phyloP scores from a whole-genome alignment of 1,284 basidiomycete species.

The Cerrena zonata region DNA sequence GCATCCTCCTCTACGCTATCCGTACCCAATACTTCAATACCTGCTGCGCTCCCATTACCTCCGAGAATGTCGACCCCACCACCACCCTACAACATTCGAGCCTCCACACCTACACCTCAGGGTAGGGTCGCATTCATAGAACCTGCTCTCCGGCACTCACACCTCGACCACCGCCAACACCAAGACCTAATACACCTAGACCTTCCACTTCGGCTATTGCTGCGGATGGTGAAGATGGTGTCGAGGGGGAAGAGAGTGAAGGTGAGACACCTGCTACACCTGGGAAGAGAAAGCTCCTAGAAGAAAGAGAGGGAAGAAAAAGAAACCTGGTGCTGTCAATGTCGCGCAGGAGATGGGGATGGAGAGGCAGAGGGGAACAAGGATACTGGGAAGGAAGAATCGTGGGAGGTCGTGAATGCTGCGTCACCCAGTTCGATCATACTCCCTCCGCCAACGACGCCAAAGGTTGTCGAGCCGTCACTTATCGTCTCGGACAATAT shows the following conservation, averaged over 20 bases:
- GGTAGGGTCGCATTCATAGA: slow-evolving; percentile 8
- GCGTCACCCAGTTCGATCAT: slow-evolving; percentile 18
- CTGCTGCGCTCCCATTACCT: no score
- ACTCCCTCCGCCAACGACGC: slow-evolving; percentile 23
- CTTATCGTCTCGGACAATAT: slow-evolving; percentile 72
- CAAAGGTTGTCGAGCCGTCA: slow-evolving; percentile 31
- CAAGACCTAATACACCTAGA: no score
- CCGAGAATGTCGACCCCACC: not conserved
- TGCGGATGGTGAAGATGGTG: slow-evolving; percentile 29
- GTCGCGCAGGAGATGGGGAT: slow-evolving; percentile 1
- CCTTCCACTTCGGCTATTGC: not conserved
- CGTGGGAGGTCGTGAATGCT: slow-evolving; percentile 8
- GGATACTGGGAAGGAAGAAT: slow-evolving; percentile 3
- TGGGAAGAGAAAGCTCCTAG: slow-evolving; percentile 5
- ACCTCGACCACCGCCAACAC: not conserved
- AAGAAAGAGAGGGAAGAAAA: slow-evolving; percentile 15
- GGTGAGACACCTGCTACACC: slow-evolving; percentile 26
- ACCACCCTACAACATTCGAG: not conserved
- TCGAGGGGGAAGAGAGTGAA: slow-evolving; percentile 27
- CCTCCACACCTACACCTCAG: not conserved
- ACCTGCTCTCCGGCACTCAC: not conserved
- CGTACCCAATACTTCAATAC: no score
- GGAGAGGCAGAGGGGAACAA: slow-evolving; percentile 6
- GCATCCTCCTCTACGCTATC: no score
- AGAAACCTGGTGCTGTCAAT: slow-evolving; percentile 4